Evolutionary conservation across 1,139 yeast species (phyloP), one percentile per base, ranked within the genome.

Genomic region (Meyerozyma elateridarum): DNA sequence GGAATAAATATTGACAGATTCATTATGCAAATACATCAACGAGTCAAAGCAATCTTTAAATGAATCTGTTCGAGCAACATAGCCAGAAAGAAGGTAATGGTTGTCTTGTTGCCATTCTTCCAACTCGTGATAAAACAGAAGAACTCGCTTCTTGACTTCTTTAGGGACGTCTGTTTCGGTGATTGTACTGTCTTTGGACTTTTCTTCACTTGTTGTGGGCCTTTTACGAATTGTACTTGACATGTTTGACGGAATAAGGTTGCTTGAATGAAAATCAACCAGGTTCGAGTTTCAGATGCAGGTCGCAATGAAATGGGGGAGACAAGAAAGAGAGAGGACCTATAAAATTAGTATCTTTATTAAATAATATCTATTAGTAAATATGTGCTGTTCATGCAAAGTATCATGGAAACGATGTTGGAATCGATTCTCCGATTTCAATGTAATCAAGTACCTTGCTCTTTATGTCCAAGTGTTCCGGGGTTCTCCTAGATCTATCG

Each of bases 51-150:
- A 78, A 28, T 57, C 61, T 21, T 37, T 41, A 35, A 64, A 69
- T 33, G 85, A 79, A 29, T 60, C 54, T 0, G 94, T 81, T 36
- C 77, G 85, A 28, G 63, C 67, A n/a, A 88, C 85, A 49, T 88
- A 88, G 2, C 95, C 94, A 0, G 76, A 59, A 19, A 65, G 55
- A 27, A 88, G 87, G 52, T 57, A 85, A 45, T 84, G 88, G 50
- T 89, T 89, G 50, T 89, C 96, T 45, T 73, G 70, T 50, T 85
- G 95, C 96, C 96, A 88, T 6, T 68, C 75, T 6, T 87, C 89
- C 5, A 88, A 43, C 43, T 68, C 67, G 37, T 64, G 66, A 42
- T 49, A 68, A 36, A 38, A 63, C 28, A 44, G 40, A 22, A 52
- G 45, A 17, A 45, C n/a, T 6, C 25, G 26, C n/a, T n/a, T 24